These are phyloP conservation scores for Triticum turgidum DNA, from an alignment of 176 grass and related monocot genomes.

Conservation along the genomic window DNA sequence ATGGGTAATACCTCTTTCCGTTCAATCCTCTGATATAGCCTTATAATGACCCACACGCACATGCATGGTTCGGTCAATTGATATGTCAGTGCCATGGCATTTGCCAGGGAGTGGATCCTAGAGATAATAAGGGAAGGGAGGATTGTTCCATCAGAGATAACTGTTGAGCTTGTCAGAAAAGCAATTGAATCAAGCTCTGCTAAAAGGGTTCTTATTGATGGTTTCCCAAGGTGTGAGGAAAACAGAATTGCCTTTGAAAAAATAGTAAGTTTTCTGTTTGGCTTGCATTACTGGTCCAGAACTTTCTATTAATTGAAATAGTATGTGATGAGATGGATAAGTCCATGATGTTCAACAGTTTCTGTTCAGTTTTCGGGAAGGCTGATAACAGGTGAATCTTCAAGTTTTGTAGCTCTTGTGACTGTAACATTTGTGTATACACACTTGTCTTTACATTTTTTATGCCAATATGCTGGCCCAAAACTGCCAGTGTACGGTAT, in stretches of 20 bases:
- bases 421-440: background rate
- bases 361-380: background rate
- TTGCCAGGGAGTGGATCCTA: slow-evolving; percentile 57
- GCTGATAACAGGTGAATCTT: background rate
- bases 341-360: background rate
- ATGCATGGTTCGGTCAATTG: no score
- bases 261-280: slow-evolving; percentile 66
- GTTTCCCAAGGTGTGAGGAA: slow-evolving; percentile 90
- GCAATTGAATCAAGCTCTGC: slow-evolving; percentile 58
- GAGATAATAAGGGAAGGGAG: slow-evolving; percentile 86
- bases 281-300: background rate
- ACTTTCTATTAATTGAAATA: background rate
- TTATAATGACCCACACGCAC: background rate
- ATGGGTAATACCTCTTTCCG: slow-evolving; percentile 53
- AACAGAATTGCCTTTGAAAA: slow-evolving; percentile 91
- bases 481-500: background rate
- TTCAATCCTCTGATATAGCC: background rate
- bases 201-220: slow-evolving; percentile 83
- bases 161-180: slow-evolving; percentile 70
- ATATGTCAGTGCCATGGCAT: background rate
- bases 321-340: background rate
- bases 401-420: background rate
- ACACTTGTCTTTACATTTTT: background rate
- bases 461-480: background rate
- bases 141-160: slow-evolving; percentile 96